Evolutionary conservation across 2,329 filamentous ascomycete species (phyloP), one percentile per base, ranked within the genome.

Genomic region (Trichophyton rubrum): DNA sequence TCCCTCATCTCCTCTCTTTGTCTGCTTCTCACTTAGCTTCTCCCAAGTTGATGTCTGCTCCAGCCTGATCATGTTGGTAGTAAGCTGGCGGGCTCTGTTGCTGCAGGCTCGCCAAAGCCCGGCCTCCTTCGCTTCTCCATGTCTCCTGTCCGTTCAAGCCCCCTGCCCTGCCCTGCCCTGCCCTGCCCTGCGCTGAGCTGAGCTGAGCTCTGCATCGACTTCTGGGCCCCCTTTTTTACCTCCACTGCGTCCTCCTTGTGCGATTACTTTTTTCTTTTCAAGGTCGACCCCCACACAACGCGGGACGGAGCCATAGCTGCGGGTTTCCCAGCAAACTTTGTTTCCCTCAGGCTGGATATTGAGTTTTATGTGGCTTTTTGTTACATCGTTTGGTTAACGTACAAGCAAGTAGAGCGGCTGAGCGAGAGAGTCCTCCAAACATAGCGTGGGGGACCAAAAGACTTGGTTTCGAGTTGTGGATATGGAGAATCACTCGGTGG

Each of bases 11-110:
- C 0, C 77, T 20, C 41, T 73, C n/a, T 45, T 45, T 20, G 41
- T 3, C 73, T 72, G 61, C 27, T 71, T 57, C 20, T 38, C 8
- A 13, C 9, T 9, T 38, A 38, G 33, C 33, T 13, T 38, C 33
- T 38, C 33, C 9, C 11, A 2, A 9, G 33, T 38, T 38, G 33
- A 9, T 38, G 33, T 13, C 40, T 41, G 38, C 13, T 13, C 15
- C 11, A 1, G 38, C 11, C 40, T 43, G 1, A 7, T 43, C 3
- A 8, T 2, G 40, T n/a, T 43, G 40, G 5, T 41, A 41, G 15
- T 41, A 35, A 35, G 33, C 40, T 41, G 40, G 13, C 40, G 40
- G 40, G 40, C n/a, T 41, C 33, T 56, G 67, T 33, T 59, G 33
- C 33, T 43, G 40, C 40, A 43, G 6, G 15, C n/a, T 43, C 40